Evolutionary conservation across 169 alveolate species (phyloP), one percentile per base, ranked within the genome.

Genomic region (Eimeria acervulina): DNA sequence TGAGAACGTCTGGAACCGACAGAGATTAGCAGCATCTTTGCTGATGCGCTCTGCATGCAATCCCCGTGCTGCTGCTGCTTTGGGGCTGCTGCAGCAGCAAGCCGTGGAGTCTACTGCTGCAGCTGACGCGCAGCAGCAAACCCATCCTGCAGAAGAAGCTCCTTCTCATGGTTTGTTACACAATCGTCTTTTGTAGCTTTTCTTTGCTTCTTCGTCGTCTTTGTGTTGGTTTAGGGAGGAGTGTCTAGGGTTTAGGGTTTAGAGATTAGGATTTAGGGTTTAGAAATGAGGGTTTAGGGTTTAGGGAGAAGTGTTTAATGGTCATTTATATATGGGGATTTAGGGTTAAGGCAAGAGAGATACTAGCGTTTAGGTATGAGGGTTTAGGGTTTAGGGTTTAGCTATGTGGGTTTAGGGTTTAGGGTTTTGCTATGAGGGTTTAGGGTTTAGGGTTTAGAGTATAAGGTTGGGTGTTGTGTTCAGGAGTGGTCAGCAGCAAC

Each of bases 401-500:
- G 12, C n/a, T n/a, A n/a, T n/a, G n/a, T n/a, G 55, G 55, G 55
- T 47, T 47, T 47, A 47, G 55, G 55, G 55, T 47, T 47, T 47
- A 47, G 55, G 55, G 55, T 13, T n/a, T n/a, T n/a, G n/a, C n/a
- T n/a, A n/a, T n/a, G n/a, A n/a, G n/a, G n/a, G n/a, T n/a, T n/a
- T n/a, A 47, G 55, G 55, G 55, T 47, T 47, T 47, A 47, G 55
- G 55, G 55, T 47, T 47, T 47, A 47, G 55, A 12, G 55, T 13
- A 1, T 66, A 40, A 1, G 78, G 5, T 66, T n/a, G 3, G 78
- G 5, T 66, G 6, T 17, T 78, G 38, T 40, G 66, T 42, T 38
- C 88, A 78, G 88, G 66, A 23, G 88, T 78, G 1, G 88, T 78
- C 38, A 44, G 63, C 88, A 78, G 63, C 63, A 78, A 44, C 88